phyloP scores from a whole-genome alignment of 2,329 filamentous ascomycete species.

The Fusarium virguliforme region DNA sequence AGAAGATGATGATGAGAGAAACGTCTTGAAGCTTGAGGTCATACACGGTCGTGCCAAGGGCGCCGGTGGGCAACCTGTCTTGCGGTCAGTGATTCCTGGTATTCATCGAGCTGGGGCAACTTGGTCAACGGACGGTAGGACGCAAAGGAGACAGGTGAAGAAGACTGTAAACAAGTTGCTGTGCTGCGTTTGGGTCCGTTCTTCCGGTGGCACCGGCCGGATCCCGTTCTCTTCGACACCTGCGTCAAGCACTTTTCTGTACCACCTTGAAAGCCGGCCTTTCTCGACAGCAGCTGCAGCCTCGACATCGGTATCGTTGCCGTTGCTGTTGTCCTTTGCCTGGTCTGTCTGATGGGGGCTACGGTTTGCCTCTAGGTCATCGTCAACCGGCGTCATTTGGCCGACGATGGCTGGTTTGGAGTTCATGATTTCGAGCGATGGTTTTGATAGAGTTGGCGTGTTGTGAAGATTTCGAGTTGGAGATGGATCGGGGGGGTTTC shows the following conservation, averaged over 20 bases:
- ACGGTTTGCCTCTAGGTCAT: slow-evolving; percentile 35
- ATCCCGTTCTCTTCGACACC: slow-evolving; percentile 71
- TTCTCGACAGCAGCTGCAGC: slow-evolving; percentile 54
- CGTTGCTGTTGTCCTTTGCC: neutral
- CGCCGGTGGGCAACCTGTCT: slow-evolving; percentile 70
- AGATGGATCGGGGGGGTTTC: neutral
- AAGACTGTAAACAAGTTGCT: slow-evolving; percentile 74
- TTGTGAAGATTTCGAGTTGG: neutral
- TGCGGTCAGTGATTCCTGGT: slow-evolving; percentile 21
- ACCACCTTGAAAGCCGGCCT: slow-evolving; percentile 58
- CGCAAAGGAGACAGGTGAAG: slow-evolving; percentile 71
- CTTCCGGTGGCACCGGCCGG: slow-evolving; percentile 69
- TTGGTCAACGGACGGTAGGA: slow-evolving; percentile 67
- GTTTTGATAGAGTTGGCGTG: neutral
- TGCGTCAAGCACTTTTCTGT: slow-evolving; percentile 60
- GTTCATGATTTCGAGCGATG: slow-evolving; percentile 4
- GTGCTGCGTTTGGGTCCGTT: slow-evolving; percentile 68
- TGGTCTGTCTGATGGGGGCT: neutral
- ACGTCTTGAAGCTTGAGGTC: slow-evolving; percentile 70
- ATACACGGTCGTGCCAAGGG: slow-evolving; percentile 69
- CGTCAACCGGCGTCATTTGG: slow-evolving; percentile 1
- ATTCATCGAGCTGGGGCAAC: neutral
- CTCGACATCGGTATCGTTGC: slow-evolving; percentile 32
- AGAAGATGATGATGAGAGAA: slow-evolving; percentile 73
- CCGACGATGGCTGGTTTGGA: neutral